Conservation (phyloP, 2,329 filamentous ascomycete genomes). For the Phyllachora maydis region DNA sequence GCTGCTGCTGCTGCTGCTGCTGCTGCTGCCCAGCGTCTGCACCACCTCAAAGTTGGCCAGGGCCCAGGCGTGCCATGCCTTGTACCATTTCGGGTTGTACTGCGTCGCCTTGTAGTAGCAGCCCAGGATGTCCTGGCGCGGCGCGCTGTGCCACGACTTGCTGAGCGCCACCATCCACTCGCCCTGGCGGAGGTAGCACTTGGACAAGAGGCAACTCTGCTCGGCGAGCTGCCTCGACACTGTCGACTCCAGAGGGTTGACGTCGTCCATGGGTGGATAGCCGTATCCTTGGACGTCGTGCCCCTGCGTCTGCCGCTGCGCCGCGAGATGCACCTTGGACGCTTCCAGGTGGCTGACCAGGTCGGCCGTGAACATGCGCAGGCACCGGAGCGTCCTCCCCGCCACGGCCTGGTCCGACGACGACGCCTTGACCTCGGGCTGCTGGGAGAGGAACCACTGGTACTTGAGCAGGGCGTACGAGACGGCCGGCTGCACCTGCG, state of each 20-base stretch:
- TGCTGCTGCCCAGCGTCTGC: constrained; percentile 35
- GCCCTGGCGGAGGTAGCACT: constrained; percentile 89
- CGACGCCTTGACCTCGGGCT: constrained; percentile 19
- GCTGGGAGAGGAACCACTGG: constrained; percentile 73
- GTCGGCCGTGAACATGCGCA: constrained; percentile 39
- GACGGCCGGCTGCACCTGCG: constrained; percentile 39
- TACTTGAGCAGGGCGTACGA: constrained; percentile 96
- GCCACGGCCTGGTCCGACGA: constrained; percentile 18
- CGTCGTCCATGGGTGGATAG: constrained; percentile 30
- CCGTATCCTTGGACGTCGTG: constrained; percentile 15
- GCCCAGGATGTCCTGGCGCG: constrained; percentile 72
- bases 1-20: no score
- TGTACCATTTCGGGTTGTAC: constrained; percentile 92
- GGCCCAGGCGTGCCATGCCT: constrained; percentile 98
- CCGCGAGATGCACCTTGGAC: constrained; percentile 25
- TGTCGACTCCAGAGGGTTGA: constrained; percentile 22
- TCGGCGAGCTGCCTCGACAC: constrained; percentile 33
- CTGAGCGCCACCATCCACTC: constrained; percentile 85
- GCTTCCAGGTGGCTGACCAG: constrained; percentile 32
- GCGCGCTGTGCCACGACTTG: constrained; percentile 71
- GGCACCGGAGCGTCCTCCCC: constrained; percentile 34
- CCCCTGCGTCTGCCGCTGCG: constrained; percentile 22
- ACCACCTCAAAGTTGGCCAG: constrained; percentile 97
- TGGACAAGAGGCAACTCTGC: constrained; percentile 58
- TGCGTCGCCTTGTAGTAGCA: constrained; percentile 84